Evolutionary conservation across 176 grass and related monocot species (phyloP).

Genomic region (Chloris gayana): DNA sequence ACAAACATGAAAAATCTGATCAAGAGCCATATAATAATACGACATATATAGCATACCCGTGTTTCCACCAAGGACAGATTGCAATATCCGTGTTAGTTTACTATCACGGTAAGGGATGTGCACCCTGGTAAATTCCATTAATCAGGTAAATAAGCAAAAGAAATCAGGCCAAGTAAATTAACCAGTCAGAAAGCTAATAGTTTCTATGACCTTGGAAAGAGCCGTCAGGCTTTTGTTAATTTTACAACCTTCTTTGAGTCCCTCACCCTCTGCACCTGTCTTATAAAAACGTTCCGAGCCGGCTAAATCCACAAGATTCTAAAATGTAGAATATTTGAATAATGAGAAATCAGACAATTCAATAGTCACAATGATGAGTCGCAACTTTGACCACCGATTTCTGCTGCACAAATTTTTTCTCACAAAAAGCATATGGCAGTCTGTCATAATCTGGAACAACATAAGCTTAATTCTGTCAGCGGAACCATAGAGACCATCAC

Average conservation of each 20-base stretch:
- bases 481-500: no score
- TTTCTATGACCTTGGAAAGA: constrained; percentile 85
- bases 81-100: constrained; percentile 88
- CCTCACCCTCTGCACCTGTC: constrained; percentile 84
- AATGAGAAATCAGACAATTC: neutral
- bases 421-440: no score
- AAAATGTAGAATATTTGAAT: constrained; percentile 26
- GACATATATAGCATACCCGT: constrained; percentile 57
- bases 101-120: constrained; percentile 94
- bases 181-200: neutral
- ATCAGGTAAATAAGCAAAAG: constrained; percentile 14
- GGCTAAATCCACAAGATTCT: constrained; percentile 98
- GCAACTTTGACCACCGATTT: no score
- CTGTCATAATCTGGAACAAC: no score
- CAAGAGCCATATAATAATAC: neutral
- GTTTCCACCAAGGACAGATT: constrained; percentile 90
- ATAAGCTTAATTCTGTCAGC: no score
- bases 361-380: neutral
- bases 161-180: constrained; percentile 13
- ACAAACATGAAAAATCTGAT: neutral
- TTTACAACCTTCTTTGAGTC: constrained; percentile 91
- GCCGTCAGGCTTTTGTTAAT: constrained; percentile 95
- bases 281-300: constrained; percentile 88
- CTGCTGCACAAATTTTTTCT: no score
- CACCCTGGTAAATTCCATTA: constrained; percentile 54